A percentile compares a stretch with the other conserved stretches of the same genome.
These are phyloP conservation scores for Phycomyces blakesleeanus DNA, from an alignment of 192 early-diverging fungal genomes.

Conservation along the genomic window DNA sequence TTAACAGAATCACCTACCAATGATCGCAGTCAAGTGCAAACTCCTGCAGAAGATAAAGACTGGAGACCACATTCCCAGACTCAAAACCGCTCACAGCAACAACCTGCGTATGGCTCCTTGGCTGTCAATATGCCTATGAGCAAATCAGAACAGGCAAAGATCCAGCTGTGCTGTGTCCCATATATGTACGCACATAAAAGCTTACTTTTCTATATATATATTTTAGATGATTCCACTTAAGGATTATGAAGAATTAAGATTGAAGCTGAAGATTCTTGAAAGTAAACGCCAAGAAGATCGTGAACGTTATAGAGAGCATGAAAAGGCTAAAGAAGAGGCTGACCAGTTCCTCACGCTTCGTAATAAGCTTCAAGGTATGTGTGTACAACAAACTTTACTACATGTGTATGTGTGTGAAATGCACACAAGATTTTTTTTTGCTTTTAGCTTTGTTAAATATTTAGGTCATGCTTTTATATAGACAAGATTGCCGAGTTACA, in stretches of 20 bases:
- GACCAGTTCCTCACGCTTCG: slow-evolving; percentile 63
- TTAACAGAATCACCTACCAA: background rate
- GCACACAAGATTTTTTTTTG: background rate
- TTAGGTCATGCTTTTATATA: slow-evolving; percentile 5
- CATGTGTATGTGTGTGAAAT: background rate
- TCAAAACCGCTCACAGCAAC: background rate
- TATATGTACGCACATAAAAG: background rate
- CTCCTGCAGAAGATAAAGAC: background rate
- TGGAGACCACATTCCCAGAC: slow-evolving; percentile 1
- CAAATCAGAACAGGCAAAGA: slow-evolving; percentile 26
- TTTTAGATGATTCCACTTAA: slow-evolving; percentile 51
- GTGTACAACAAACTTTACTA: background rate
- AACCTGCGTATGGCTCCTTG: slow-evolving; percentile 16
- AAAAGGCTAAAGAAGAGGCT: slow-evolving; percentile 66
- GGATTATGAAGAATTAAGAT: slow-evolving; percentile 76
- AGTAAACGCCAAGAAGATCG: slow-evolving; percentile 79
- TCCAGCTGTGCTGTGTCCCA: background rate
- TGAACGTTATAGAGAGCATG: slow-evolving; percentile 67
- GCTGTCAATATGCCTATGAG: slow-evolving; percentile 16
- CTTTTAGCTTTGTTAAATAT: slow-evolving; percentile 9
- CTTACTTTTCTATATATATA: background rate
- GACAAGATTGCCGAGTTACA: slow-evolving; percentile 70
- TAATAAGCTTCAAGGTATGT: slow-evolving; percentile 61
- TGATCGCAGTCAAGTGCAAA: background rate
- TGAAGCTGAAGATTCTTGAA: slow-evolving; percentile 76